A percentile compares a stretch with the other conserved stretches of the same genome.
phyloP scores from a whole-genome alignment of 148 eudicot genomes.

The Vaccinium corymbosum region DNA sequence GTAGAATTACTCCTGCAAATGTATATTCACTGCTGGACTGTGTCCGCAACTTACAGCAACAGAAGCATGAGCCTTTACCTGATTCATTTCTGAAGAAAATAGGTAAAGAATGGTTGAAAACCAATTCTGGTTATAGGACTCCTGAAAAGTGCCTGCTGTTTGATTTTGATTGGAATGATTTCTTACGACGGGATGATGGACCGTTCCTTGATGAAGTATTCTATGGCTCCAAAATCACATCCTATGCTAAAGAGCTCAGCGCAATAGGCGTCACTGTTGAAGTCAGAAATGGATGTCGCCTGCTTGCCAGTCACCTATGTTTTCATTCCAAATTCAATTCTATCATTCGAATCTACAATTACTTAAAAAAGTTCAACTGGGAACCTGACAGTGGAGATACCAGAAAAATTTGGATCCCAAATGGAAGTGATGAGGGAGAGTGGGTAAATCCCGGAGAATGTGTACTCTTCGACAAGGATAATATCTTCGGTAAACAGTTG shows the following conservation, averaged over 20 bases:
- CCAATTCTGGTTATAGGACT: conserved; percentile 37
- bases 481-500: conserved; percentile 36
- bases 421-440: conserved; percentile 31
- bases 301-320: conserved; percentile 38
- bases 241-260: conserved; percentile 42
- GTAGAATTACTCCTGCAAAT: conserved; percentile 33
- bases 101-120: conserved; percentile 46
- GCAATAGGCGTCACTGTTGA: conserved; percentile 42
- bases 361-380: conserved; percentile 33
- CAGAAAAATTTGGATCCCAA: conserved; percentile 48
- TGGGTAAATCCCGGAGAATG: conserved; percentile 52
- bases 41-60: conserved; percentile 11
- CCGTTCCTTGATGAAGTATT: conserved; percentile 59
- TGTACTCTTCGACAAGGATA: conserved; percentile 42
- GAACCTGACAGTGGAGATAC: conserved; percentile 23
- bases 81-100: conserved; percentile 25
- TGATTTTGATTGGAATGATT: conserved; percentile 14
- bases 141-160: conserved; percentile 45
- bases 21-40: conserved; percentile 41
- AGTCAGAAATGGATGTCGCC: conserved; percentile 17
- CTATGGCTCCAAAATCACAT: conserved; percentile 36
- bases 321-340: conserved; percentile 25
- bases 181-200: conserved; percentile 41
- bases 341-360: conserved; percentile 42
- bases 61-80: conserved; percentile 7